Percentiles rank a stretch among this genome's conserved stretches.
These are phyloP conservation scores for Ocimum tenuiflorum DNA, from an alignment of 257 asterid genomes.

Conservation along the genomic window DNA sequence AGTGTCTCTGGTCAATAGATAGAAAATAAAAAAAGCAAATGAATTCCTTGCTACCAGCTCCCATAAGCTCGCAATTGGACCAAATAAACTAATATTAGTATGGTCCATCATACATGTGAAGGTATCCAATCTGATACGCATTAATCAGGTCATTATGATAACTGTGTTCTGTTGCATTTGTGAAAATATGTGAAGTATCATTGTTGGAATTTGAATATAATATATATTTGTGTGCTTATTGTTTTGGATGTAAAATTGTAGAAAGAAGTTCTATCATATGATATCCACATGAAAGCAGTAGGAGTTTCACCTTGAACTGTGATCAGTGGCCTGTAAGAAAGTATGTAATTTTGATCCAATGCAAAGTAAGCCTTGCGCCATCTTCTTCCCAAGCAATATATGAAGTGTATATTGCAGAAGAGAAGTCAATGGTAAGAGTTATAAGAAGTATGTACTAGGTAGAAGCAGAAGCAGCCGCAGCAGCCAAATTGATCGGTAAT, in stretches of 20 bases:
- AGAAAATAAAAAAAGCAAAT: neutral
- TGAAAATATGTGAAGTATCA: neutral
- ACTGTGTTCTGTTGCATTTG: too few species aligned
- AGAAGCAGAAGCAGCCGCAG: slow-evolving; percentile 12
- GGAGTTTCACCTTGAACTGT: slow-evolving; percentile 36
- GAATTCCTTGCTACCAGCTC: neutral
- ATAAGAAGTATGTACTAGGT: slow-evolving; percentile 4
- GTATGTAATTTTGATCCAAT: slow-evolving; percentile 3
- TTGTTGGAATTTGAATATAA: neutral
- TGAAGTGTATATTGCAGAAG: neutral
- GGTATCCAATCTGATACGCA: neutral
- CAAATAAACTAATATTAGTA: neutral
- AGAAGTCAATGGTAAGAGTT: neutral
- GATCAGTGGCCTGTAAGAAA: neutral
- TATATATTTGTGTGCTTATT: neutral
- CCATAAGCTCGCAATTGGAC: neutral
- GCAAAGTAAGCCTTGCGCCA: neutral
- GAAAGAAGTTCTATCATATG: slow-evolving; percentile 54
- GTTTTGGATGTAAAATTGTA: slow-evolving; percentile 32
- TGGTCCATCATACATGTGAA: neutral
- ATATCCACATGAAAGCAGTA: slow-evolving; percentile 29
- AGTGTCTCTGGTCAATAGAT: too few species aligned
- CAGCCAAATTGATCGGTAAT: too few species aligned
- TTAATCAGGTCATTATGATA: neutral
- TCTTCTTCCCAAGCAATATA: neutral